These are phyloP conservation scores for Encephalitozoon romaleae DNA, from an alignment of 371 early-diverging fungal species.

Conservation along the genomic window DNA sequence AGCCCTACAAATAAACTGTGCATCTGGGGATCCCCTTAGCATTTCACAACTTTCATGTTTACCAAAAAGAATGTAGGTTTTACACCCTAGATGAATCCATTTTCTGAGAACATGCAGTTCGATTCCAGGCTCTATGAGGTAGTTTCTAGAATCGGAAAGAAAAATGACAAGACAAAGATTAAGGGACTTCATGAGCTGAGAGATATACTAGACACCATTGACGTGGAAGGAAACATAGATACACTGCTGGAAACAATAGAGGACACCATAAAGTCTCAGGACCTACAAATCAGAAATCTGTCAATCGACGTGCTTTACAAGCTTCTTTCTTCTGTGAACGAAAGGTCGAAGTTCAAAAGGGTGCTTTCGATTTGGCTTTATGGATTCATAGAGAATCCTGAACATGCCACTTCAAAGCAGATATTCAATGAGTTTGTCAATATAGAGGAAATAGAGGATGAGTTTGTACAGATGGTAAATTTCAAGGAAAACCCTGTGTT, in stretches of 20 bases:
- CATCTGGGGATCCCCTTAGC: neutral
- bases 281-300: neutral
- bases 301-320: slow-evolving; percentile 13
- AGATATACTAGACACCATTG: neutral
- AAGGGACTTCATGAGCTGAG: neutral
- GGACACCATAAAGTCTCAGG: neutral
- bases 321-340: neutral
- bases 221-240: neutral
- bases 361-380: slow-evolving; percentile 5
- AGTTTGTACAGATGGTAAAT: slow-evolving; percentile 3
- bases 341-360: neutral
- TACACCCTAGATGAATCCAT: slow-evolving; percentile 29
- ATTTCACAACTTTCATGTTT: neutral
- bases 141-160: slow-evolving; percentile 8
- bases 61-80: neutral
- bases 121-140: slow-evolving; percentile 14
- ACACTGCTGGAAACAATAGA: slow-evolving; percentile 3
- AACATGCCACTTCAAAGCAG: neutral
- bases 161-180: neutral
- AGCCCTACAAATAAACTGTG: neutral
- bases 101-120: neutral
- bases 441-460: neutral
- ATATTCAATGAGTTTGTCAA: slow-evolving; percentile 19
- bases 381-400: slow-evolving; percentile 17
- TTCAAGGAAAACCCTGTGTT: neutral